Base-by-base conservation (phyloP, 2,329 filamentous ascomycete species). In the Aspergillus pseudonomiae region DNA sequence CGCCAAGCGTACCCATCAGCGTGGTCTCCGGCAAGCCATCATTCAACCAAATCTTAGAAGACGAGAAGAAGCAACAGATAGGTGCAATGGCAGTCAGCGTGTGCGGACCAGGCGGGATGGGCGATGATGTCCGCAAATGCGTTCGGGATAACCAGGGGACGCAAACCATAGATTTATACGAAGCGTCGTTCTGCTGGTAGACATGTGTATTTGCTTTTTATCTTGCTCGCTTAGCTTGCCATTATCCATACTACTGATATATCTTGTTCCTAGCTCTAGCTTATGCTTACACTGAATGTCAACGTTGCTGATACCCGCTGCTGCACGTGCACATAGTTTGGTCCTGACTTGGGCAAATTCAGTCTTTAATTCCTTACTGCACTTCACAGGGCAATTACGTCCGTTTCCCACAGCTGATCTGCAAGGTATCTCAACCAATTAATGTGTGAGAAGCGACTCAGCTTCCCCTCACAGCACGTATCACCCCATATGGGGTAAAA, bases 101-200 rank as follows among this genome's bases (percentile, higher is more conserved):
- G 2, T 79, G 77, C 39, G 77, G 76, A 7, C 77, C 77, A 21
- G 76, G 77, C 16, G 67, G 69, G 2, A 65, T 79, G 59, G 76
- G 76, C 9, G 77, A 79, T 60, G 76, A 74, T 62, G 75, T 79
- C n/a, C 65, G 77, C 6, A 63, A 70, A 59, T 72, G 74, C 3
- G 76, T 78, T 19, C 64, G 74, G 10, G 58, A 67, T 61, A 65
- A 68, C 7, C 73, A 77, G 54, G 70, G 71, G 2, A 68, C 70
- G 45, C 71, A 71, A 58, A 71, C 69, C 9, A 71, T 79, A 16
- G 75, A 78, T 69, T 62, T 78, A 6, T 75, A 75, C 36, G 76
- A 78, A 55, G 76, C 78, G 65, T 64, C 73, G 2, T 79, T 78
- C 63, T 75, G 74, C 0, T 79, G 77, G 75, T 78, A 70, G 68